phyloP scores from a whole-genome alignment of 768 basidiomycete genomes.

The Inosperma sp. region DNA sequence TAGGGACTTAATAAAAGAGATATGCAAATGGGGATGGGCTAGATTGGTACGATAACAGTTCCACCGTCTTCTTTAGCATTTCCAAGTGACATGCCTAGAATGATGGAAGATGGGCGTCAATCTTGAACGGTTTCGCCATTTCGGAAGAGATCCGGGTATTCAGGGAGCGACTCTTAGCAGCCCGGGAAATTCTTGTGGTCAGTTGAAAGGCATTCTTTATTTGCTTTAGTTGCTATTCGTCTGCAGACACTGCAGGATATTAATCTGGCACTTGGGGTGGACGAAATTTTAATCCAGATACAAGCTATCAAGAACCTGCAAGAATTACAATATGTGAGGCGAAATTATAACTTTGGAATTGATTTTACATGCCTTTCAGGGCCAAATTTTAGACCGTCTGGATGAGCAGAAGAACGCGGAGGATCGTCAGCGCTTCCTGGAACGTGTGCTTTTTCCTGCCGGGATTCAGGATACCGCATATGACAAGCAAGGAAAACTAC shows the following conservation, averaged over 20 bases:
- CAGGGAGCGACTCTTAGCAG: neutral
- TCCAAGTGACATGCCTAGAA: neutral
- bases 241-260: neutral
- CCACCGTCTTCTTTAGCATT: no score
- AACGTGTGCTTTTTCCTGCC: neutral
- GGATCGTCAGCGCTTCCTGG: neutral
- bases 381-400: neutral
- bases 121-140: neutral
- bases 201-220: neutral
- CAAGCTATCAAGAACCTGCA: neutral
- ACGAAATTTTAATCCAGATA: neutral
- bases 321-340: neutral
- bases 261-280: neutral
- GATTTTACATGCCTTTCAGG: neutral
- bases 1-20: neutral
- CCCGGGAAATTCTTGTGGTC: neutral
- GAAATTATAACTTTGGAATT: neutral
- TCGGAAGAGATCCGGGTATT: neutral
- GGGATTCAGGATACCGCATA: neutral
- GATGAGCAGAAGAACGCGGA: neutral
- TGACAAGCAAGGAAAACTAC: neutral
- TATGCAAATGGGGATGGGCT: neutral
- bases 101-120: neutral
- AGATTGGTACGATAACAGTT: neutral
- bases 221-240: neutral